These are phyloP conservation scores for Globisporangium carolinianum DNA, from an alignment of 352 stramenopile species.

Conservation along the genomic window DNA sequence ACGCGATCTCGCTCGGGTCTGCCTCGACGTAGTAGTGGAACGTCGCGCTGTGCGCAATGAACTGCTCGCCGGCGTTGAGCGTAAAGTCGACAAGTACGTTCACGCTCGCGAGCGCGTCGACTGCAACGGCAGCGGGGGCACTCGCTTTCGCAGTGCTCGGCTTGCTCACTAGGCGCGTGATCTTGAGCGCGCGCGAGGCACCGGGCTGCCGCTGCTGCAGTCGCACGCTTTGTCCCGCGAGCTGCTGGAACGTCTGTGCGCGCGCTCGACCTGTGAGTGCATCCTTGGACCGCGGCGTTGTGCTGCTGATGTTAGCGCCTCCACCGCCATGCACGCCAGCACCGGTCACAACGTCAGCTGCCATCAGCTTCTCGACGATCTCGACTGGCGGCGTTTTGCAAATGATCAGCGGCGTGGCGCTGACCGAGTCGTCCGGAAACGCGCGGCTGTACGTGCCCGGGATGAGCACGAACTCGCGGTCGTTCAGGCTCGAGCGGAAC, in stretches of 20 bases:
- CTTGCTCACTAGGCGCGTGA: constrained; percentile 18
- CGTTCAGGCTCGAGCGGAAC: constrained; percentile 51
- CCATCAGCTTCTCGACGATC: constrained; percentile 35
- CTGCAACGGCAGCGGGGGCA: neutral
- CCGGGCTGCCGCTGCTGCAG: constrained; percentile 11
- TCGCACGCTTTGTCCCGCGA: constrained; percentile 49
- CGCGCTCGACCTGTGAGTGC: constrained; percentile 27
- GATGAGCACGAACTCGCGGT: constrained; percentile 55
- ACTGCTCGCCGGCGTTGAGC: constrained; percentile 66
- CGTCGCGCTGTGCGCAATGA: constrained; percentile 61
- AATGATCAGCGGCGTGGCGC: constrained; percentile 43
- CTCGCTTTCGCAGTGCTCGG: constrained; percentile 5
- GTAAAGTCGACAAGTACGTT: constrained; percentile 68
- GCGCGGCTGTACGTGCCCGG: constrained; percentile 44
- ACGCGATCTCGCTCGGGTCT: constrained; percentile 36
- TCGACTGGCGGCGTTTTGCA: constrained; percentile 50
- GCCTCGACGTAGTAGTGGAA: constrained; percentile 62
- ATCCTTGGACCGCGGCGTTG: constrained; percentile 22
- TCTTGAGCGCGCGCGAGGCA: constrained; percentile 16
- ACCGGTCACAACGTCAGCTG: constrained; percentile 3
- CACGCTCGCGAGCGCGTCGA: constrained; percentile 11
- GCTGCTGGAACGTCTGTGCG: constrained; percentile 45
- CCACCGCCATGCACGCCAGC: neutral
- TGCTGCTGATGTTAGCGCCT: neutral
- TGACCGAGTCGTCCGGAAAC: constrained; percentile 51